Base-by-base conservation (phyloP, 148 eudicot genomes). In the Rhododendron williamsianum region DNA sequence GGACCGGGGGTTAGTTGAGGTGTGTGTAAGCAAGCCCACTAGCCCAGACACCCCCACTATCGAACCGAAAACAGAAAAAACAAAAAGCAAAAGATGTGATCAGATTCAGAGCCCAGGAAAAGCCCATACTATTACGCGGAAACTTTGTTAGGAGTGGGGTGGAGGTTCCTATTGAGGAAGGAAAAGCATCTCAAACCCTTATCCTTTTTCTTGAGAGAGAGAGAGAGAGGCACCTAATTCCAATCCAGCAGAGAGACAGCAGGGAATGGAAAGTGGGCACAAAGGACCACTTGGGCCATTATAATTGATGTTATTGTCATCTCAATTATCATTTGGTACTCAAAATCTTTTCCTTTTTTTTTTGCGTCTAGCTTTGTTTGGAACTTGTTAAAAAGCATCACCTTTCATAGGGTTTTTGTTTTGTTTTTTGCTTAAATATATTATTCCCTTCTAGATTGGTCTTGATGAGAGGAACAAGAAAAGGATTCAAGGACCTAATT, bases 1-100 rank as follows among this genome's bases (percentile, higher is more conserved):
- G 2, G 2, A 11, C 49, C 2, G 0, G 0, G 3, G 2, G 1
- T 30, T 71, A 30, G 0, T 30, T 3, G 19, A 71, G 1, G 6
- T 30, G 1, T 30, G 18, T 19, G 0, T 3, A 71, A 71, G 2
- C 2, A 4, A 71, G 18, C 16, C 76, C 41, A 30, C 0, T 10
- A 71, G 2, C 6, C 76, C 3, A 30, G 12, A 30, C 35, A 72
- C 4, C 6, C 6, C 2, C 15, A 33, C 19, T 30, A 30, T 4
- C 6, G 0, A 12, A 38, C 78, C 6, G 0, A 9, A 13, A 13
- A 38, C 5, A 19, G 2, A 25, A 54, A 54, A 54, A 2, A 51
- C 16, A 15, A 16, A 54, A 54, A 0, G 45, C 2, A 76, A 76
- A 35, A 65, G 13, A 9, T 8, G 33, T 6, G 25, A 58, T 19